Base-by-base conservation (phyloP, 2,329 filamentous ascomycete genomes). In the Cordyceps pruinosa region DNA sequence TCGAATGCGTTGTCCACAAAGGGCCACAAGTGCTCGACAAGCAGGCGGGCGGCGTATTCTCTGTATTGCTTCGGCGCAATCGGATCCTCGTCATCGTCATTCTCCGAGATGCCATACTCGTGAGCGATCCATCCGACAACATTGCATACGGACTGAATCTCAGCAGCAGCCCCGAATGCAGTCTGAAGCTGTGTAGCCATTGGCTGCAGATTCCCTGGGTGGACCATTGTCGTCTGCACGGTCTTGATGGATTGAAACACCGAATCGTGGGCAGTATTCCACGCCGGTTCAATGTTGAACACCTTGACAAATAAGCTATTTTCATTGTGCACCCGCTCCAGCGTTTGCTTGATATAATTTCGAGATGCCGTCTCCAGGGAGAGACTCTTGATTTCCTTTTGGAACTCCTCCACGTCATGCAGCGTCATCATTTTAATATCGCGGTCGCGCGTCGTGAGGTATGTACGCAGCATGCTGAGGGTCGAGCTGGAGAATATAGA, bases 341-440 rank as follows among this genome's bases (percentile, higher is more conserved):
- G 83, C 55, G 74, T 77, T 65, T 84, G 81, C 65, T 84, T 84
- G 60, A 84, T 75, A 56, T 77, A 81, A 61, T 81, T 84, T 28
- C 82, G 74, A 15, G 76, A 76, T 4, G 80, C 81, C 2, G 80
- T 81, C 63, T 84, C 81, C 2, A 77, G 63, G 2, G 77, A 78
- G 1, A 71, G 64, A 9, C 70, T 75, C 58, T 79, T 82, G 28
- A 70, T 69, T 59, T 83, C 80, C 56, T 76, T 77, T 44, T 74
- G 76, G 64, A 81, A 83, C n/a, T 75, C 72, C 25, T 80, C 78
- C 19, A 81, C 64, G 56, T 84, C 81, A 47, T 77, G 76, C 61
- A 82, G 79, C 12, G 75, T 75, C 57, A 84, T 72, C 5, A 73
- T 69, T 57, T 77, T 79, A 50, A 84, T 66, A 60, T 81, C 77